A percentile compares a stretch with the other conserved stretches of the same genome.
These are phyloP conservation scores for Sanghuangporus baumii DNA, from an alignment of 1,284 basidiomycete genomes.

Conservation along the genomic window DNA sequence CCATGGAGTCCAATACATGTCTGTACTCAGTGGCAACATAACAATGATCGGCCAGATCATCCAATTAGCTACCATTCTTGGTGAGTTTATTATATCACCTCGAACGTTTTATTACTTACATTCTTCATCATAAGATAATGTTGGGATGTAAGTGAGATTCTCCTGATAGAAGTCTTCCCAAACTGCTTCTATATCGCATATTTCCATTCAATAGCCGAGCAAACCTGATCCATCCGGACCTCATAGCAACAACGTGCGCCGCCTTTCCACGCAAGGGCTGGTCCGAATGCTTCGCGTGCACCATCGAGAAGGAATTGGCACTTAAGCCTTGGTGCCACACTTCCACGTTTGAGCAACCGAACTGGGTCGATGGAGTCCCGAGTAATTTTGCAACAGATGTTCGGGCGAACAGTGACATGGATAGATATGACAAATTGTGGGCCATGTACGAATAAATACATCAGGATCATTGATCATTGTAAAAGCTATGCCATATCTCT, in stretches of 20 bases:
- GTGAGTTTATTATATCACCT: constrained; percentile 25
- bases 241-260: constrained; percentile 39
- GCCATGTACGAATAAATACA: background rate
- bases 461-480: too few relatives aligned
- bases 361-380: constrained; percentile 38
- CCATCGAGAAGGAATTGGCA: constrained; percentile 41
- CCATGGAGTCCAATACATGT: background rate
- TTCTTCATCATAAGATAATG: constrained; percentile 32
- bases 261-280: constrained; percentile 43
- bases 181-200: background rate
- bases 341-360: constrained; percentile 41
- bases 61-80: constrained; percentile 47
- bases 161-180: background rate
- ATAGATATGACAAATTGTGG: background rate
- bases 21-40: constrained; percentile 37
- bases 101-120: background rate
- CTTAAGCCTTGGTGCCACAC: constrained; percentile 51
- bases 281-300: constrained; percentile 41
- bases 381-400: constrained; percentile 49
- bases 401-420: constrained; percentile 36
- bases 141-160: constrained; percentile 36
- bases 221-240: constrained; percentile 37
- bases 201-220: constrained; percentile 32
- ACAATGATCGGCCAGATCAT: constrained; percentile 47
- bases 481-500: too few relatives aligned